Base-by-base conservation (phyloP, 2,329 filamentous ascomycete genomes). In the Apiospora phragmitis region DNA sequence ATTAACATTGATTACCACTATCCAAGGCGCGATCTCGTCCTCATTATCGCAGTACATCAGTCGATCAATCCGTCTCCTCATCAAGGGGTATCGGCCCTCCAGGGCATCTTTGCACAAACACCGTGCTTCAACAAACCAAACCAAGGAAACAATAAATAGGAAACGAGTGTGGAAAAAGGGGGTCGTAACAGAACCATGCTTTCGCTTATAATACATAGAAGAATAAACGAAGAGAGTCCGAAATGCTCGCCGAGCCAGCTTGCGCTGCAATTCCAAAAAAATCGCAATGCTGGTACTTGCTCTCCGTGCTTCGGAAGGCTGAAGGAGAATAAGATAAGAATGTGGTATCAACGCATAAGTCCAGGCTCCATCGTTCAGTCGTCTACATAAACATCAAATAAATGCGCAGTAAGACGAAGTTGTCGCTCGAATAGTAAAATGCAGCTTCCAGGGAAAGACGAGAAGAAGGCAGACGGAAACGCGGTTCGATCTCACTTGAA, bases 11-110 rank as follows among this genome's bases (percentile, higher is more conserved):
- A 62, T 62, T 62, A 62, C 55, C 21, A 38, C 32, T 38, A 62
- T 62, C 55, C 21, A 21, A 35, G 55, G 55, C 32, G 32, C 32
- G 18, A 62, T 62, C 55, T 35, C 29, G 35, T 62, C 55, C 18
- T n/a, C 55, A 21, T 38, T 62, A 62, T 38, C 21, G 32, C 4
- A 62, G 29, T 38, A 38, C 32, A n/a, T 62, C 55, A 8, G 24
- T 62, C 55, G 29, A n/a, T 38, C 55, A 38, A 38, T 7, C 55
- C 55, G 38, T 12, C 65, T 47, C 65, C 32, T 42, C 65, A 67
- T 47, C 42, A 35, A 47, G 65, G 67, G 67, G 67, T 68, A 68
- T 68, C 67, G 47, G 67, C 67, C 45, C 29, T 55, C 67, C 18
- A 32, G 45, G 67, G 67, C 45, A 41, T 68, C 45, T 38, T 49